A percentile compares a stretch with the other conserved stretches of the same genome.
These are phyloP conservation scores for Camelina hispida DNA, from an alignment of 345 rosid species.

Conservation along the genomic window DNA sequence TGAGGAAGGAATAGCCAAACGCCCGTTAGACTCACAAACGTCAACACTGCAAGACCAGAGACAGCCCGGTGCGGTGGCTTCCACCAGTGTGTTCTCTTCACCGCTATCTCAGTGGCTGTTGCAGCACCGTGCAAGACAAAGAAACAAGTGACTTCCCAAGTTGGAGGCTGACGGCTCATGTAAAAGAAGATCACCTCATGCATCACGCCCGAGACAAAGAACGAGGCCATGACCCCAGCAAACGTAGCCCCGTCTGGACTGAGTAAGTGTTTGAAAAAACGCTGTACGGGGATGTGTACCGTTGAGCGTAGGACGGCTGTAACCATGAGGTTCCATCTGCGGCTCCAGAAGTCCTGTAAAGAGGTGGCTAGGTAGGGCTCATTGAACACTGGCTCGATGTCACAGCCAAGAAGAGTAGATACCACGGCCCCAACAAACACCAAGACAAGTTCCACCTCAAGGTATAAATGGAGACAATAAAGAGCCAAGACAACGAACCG, in stretches of 20 bases:
- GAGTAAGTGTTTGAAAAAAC: constrained; percentile 22
- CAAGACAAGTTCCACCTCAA: constrained; percentile 54
- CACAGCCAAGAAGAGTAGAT: constrained; percentile 54
- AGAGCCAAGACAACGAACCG: constrained; percentile 39
- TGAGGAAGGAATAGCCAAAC: constrained; percentile 64
- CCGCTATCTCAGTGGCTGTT: constrained; percentile 52
- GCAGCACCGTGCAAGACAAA: constrained; percentile 64
- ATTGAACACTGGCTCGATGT: constrained; percentile 69
- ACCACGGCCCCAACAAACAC: constrained; percentile 48
- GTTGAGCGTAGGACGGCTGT: constrained; percentile 58
- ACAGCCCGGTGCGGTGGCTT: constrained; percentile 44
- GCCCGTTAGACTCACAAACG: constrained; percentile 53
- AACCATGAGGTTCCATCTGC: constrained; percentile 79
- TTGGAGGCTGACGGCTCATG: constrained; percentile 50
- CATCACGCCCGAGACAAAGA: constrained; percentile 71
- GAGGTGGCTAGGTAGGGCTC: constrained; percentile 72
- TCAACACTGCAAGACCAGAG: constrained; percentile 49
- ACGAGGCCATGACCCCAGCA: constrained; percentile 52
- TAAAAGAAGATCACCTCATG: constrained; percentile 66
- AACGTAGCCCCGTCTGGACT: constrained; percentile 44
- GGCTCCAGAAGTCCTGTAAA: constrained; percentile 86
- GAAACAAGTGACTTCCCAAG: constrained; percentile 82
- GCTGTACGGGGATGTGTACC: constrained; percentile 55
- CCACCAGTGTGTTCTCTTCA: constrained; percentile 45
- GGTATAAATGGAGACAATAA: constrained; percentile 51